A percentile compares a stretch with the other conserved stretches of the same genome.
phyloP scores from a whole-genome alignment of 768 basidiomycete species.

The Mycena vulgaris region DNA sequence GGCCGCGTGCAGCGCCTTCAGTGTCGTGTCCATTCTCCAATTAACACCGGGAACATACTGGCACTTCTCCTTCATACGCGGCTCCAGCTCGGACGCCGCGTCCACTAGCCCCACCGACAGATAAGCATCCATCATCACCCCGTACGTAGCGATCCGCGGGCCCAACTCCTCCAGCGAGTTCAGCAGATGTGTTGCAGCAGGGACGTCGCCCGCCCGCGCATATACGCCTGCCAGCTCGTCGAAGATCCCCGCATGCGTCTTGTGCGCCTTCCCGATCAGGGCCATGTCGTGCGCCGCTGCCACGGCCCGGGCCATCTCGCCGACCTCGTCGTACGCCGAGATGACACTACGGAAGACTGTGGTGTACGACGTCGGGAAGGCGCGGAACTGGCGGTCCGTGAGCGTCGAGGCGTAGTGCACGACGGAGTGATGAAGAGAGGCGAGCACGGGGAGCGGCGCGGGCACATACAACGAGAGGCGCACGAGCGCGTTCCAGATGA shows the following conservation, averaged over 20 bases:
- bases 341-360: slow-evolving; percentile 33
- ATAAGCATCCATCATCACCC: slow-evolving; percentile 36
- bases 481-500: slow-evolving; percentile 38
- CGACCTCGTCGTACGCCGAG: slow-evolving; percentile 30
- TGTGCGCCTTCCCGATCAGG: slow-evolving; percentile 26
- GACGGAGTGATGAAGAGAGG: slow-evolving; percentile 14
- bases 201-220: slow-evolving; percentile 24
- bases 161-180: slow-evolving; percentile 18
- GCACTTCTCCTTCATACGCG: slow-evolving; percentile 32
- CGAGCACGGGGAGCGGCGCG: slow-evolving; percentile 8
- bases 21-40: slow-evolving; percentile 31
- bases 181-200: slow-evolving; percentile 22
- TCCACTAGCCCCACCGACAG: slow-evolving; percentile 15
- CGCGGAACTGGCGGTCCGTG: slow-evolving; percentile 24
- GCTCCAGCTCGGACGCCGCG: slow-evolving; percentile 21
- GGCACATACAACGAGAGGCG: slow-evolving; percentile 24
- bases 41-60: slow-evolving; percentile 24
- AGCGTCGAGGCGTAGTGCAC: slow-evolving; percentile 30
- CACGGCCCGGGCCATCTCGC: slow-evolving; percentile 11
- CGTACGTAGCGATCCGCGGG: slow-evolving; percentile 30
- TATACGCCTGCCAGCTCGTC: slow-evolving; percentile 33
- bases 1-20: slow-evolving; percentile 17
- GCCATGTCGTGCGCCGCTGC: slow-evolving; percentile 17
- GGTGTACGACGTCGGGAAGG: slow-evolving; percentile 36
- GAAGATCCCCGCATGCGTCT: neutral